Base-by-base conservation (phyloP, 768 basidiomycete genomes). In the Collybia sordida region DNA sequence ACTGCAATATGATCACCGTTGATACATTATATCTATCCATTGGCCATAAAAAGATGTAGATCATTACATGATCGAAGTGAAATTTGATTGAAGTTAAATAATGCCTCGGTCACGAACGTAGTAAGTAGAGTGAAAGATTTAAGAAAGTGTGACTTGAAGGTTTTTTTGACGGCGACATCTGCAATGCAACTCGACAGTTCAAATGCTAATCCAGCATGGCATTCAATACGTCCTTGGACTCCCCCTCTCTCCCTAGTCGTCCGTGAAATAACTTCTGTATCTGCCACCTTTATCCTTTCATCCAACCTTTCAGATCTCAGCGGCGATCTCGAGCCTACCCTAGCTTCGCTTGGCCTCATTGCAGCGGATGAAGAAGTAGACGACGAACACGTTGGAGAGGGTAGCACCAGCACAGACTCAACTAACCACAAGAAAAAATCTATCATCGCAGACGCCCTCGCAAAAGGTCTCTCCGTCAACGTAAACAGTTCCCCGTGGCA, bases 241-340 rank as follows among this genome's bases (percentile, higher is more conserved):
- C 84, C 85, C 31, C 82, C 81, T 25, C 72, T 92, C n/a, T 77
- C 81, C 1, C 79, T 93, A 12, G 69, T 78, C 11, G 86, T 91
- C 36, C 78, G 82, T 37, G 90, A 93, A 72, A 84, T 93, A 44
- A 90, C 91, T 19, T 92, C 90, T 0, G 90, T 92, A 37, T 91
- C 90, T 1, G 88, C 81, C 7, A 91, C 89, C 0, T 91, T 93
- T 60, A 77, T 86, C 52, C 76, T 93, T 19, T 82, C 82, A 0
- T 81, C 85, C 7, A 69, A 72, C 3, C 64, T 78, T 50, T 70
- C 75, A 34, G 70, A 69, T 55, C 54, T 63, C n/a, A 57, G 52
- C 41, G 62, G 64, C 24, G 69, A 72, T 31, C 57, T 69, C 37
- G 76, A 78, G 47, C 64, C 70, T n/a, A 71, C 72, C 14, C 57